A percentile compares a stretch with the other conserved stretches of the same genome.
Evolutionary conservation across 192 early-diverging fungal species (phyloP).

Genomic region (Coemansia sp.): DNA sequence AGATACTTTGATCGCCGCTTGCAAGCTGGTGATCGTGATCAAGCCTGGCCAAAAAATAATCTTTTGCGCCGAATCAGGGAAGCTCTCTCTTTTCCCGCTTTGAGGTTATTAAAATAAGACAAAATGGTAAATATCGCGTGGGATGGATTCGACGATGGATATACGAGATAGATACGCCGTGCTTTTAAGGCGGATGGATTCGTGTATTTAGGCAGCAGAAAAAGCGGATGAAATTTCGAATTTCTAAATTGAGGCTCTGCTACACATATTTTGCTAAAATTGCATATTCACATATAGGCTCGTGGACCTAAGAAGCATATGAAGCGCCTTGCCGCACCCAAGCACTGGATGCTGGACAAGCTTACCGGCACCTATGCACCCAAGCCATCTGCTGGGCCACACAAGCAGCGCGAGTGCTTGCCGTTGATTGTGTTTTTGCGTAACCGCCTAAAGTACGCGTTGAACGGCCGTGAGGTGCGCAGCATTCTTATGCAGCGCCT

Average conservation of each 20-base stretch:
- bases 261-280: too few relatives aligned
- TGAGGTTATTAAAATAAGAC: constrained; percentile 18
- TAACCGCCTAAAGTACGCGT: constrained; percentile 99
- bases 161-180: too few relatives aligned
- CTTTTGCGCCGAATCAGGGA: too few relatives aligned
- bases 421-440: constrained; percentile 97
- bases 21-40: too few relatives aligned
- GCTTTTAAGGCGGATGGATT: constrained; percentile 10
- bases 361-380: constrained; percentile 95
- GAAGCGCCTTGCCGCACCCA: constrained; percentile 98
- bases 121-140: constrained; percentile 37
- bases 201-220: too few relatives aligned
- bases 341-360: constrained; percentile 99
- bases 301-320: constrained; percentile 99
- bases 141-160: not conserved
- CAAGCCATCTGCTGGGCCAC: constrained; percentile 94
- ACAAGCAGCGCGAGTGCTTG: constrained; percentile 99
- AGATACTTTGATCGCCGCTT: too few relatives aligned
- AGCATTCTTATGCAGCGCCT: constrained; percentile 97
- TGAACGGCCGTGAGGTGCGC: constrained; percentile 95
- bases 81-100: constrained; percentile 26
- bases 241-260: too few relatives aligned
- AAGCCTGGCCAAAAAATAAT: too few relatives aligned
- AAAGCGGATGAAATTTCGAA: not conserved
- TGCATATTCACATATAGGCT: too few relatives aligned